Conservation (phyloP, 179 eudicot genomes). For the Silene coronaria region DNA sequence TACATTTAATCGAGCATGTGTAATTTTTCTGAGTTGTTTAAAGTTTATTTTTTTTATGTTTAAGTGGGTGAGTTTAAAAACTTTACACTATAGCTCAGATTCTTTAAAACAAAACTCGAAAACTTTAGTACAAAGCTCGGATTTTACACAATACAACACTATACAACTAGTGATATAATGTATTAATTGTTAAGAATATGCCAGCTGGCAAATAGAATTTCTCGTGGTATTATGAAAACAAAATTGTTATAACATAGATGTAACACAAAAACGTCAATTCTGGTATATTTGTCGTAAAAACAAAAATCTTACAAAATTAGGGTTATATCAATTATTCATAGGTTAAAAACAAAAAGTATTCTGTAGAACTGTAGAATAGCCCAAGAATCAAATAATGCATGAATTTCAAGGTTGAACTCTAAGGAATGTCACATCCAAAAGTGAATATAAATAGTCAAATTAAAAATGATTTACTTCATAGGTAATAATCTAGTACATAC, state of each 20-base stretch:
- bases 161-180: too few relatives aligned
- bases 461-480: conserved; percentile 8
- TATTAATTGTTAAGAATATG: conserved; percentile 29
- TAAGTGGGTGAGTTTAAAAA: too few relatives aligned
- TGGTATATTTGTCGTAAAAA: conserved; percentile 7
- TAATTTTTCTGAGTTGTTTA: too few relatives aligned
- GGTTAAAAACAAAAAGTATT: background rate
- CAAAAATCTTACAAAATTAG: background rate
- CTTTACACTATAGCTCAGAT: too few relatives aligned
- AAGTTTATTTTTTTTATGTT: too few relatives aligned
- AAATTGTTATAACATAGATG: background rate
- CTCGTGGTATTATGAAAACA: conserved; percentile 6
- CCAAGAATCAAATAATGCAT: conserved; percentile 16
- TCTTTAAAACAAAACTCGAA: too few relatives aligned
- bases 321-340: background rate
- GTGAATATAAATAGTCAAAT: conserved; percentile 5
- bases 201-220: conserved; percentile 16
- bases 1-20: too few relatives aligned
- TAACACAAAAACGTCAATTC: background rate
- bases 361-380: conserved; percentile 13
- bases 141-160: too few relatives aligned
- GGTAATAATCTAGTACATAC: too few relatives aligned
- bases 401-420: conserved; percentile 19
- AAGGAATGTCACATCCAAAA: conserved; percentile 24
- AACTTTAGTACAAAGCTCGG: too few relatives aligned